A percentile compares a stretch with the other conserved stretches of the same genome.
phyloP scores from a whole-genome alignment of 768 basidiomycete species.

The Pleurotus giganteus region DNA sequence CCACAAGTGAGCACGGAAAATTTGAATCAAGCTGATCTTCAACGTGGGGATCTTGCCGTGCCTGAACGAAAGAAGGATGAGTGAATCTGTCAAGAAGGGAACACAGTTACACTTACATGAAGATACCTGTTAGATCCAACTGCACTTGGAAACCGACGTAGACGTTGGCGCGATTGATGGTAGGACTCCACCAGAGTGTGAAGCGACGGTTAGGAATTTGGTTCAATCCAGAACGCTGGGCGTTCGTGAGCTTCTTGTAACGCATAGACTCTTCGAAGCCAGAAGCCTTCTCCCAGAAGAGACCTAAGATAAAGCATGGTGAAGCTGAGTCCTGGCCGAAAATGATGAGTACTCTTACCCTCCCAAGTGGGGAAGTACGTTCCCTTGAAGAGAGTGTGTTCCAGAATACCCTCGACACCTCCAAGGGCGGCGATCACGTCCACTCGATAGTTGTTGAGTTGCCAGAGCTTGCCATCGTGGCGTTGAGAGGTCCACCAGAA shows the following conservation, averaged over 20 bases:
- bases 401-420: slow-evolving; percentile 94
- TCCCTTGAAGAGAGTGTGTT: slow-evolving; percentile 96
- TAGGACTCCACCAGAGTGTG: slow-evolving; percentile 99
- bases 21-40: slow-evolving; percentile 99
- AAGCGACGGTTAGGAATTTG: slow-evolving; percentile 99
- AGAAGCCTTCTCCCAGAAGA: slow-evolving; percentile 98
- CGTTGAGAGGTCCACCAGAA: slow-evolving; percentile 99
- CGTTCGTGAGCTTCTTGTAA: slow-evolving; percentile 96
- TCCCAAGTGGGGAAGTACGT: slow-evolving; percentile 99
- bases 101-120: slow-evolving; percentile 55
- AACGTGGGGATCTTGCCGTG: slow-evolving; percentile 98
- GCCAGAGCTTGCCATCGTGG: slow-evolving; percentile 95
- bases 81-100: not conserved
- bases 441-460: slow-evolving; percentile 96
- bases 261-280: slow-evolving; percentile 97
- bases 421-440: slow-evolving; percentile 98
- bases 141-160: slow-evolving; percentile 99
- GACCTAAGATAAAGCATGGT: slow-evolving; percentile 37
- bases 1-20: slow-evolving; percentile 99
- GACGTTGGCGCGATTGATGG: slow-evolving; percentile 98
- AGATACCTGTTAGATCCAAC: slow-evolving; percentile 94
- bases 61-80: slow-evolving; percentile 36
- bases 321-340: slow-evolving; percentile 6
- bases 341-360: slow-evolving; percentile 38
- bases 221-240: slow-evolving; percentile 96